Conservation (phyloP, 2,329 filamentous ascomycete genomes). For the Hypomyces perniciosus region DNA sequence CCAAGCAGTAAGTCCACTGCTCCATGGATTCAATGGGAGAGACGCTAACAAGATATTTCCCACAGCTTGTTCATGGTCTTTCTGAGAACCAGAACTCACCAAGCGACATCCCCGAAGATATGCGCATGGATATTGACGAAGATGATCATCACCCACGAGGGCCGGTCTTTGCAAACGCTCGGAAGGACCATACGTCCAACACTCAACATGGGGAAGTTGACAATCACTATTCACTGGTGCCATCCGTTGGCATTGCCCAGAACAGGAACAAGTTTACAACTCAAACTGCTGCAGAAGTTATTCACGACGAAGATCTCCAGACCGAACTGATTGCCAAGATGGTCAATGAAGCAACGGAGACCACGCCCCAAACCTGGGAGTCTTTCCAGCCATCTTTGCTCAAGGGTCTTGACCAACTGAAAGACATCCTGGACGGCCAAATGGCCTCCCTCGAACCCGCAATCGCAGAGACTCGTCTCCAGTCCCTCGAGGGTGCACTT, state of each 20-base stretch:
- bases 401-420: conserved; percentile 1
- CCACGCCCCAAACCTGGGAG: background rate
- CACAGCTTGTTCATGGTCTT: background rate
- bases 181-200: too few species aligned
- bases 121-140: background rate
- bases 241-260: too few species aligned
- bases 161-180: too few species aligned
- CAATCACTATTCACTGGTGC: too few species aligned
- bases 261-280: too few species aligned
- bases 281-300: too few species aligned
- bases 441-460: background rate
- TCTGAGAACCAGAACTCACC: background rate
- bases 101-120: background rate
- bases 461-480: conserved; percentile 2
- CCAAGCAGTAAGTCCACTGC: too few species aligned
- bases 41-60: too few species aligned
- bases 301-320: too few species aligned
- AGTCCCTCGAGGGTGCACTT: conserved; percentile 5
- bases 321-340: background rate
- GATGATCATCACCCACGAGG: too few species aligned
- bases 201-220: too few species aligned
- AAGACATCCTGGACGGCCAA: conserved; percentile 1
- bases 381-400: background rate
- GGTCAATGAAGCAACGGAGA: background rate
- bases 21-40: too few species aligned